Percentiles rank a stretch among this genome's conserved stretches.
Evolutionary conservation across 352 stramenopile genomes (phyloP).

Genomic region (Phytophthora ramorum): DNA sequence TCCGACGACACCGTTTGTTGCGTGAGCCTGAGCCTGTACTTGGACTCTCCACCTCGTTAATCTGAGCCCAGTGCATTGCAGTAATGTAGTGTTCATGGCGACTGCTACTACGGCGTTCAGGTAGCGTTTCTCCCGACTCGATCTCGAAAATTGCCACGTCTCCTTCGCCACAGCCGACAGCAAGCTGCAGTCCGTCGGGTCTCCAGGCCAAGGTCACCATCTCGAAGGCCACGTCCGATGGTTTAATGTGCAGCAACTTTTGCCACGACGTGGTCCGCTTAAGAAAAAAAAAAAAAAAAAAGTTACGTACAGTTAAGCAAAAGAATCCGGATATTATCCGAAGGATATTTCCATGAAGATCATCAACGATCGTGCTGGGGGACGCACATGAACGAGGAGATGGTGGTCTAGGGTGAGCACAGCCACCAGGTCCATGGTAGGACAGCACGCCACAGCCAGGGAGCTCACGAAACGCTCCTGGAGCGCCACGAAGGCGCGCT

Average conservation of each 20-base stretch:
- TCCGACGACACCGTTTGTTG: conserved; percentile 10
- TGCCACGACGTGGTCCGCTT: conserved; percentile 84
- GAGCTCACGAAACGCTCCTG: conserved; percentile 77
- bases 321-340: neutral
- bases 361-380: neutral
- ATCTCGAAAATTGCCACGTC: conserved; percentile 78
- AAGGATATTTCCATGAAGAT: neutral
- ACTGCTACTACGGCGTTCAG: conserved; percentile 40
- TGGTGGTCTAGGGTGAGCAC: conserved; percentile 73
- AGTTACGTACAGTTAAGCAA: neutral
- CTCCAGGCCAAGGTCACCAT: conserved; percentile 68
- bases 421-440: conserved; percentile 83
- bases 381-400: conserved; percentile 75
- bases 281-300: conserved; percentile 6
- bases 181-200: conserved; percentile 67
- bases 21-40: neutral
- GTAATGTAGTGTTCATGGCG: conserved; percentile 52
- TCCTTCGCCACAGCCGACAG: conserved; percentile 73
- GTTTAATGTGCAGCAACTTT: conserved; percentile 72
- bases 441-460: conserved; percentile 58
- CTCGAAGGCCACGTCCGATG: conserved; percentile 61
- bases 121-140: conserved; percentile 47
- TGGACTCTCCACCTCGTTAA: conserved; percentile 1
- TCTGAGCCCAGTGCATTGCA: conserved; percentile 62
- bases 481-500: conserved; percentile 65